Percentiles rank a stretch among this genome's conserved stretches.
These are phyloP conservation scores for Alternaria gansuensis DNA, from an alignment of 2,329 filamentous ascomycete species.

Conservation along the genomic window DNA sequence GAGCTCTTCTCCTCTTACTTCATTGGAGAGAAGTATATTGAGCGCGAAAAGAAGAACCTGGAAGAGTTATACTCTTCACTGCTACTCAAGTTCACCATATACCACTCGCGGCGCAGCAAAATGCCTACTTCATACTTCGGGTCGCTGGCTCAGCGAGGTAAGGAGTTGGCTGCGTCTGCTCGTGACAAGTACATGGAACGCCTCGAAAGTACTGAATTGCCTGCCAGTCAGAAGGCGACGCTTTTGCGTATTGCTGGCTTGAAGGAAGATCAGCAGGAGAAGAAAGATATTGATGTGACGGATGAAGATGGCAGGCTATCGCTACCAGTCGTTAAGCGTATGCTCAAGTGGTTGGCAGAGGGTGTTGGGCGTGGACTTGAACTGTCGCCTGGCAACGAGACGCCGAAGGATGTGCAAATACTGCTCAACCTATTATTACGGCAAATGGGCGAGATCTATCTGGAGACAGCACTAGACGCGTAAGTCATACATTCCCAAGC, in stretches of 20 bases:
- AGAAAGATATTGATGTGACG: slow-evolving; percentile 87
- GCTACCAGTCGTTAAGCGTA: slow-evolving; percentile 89
- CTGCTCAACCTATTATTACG: slow-evolving; percentile 83
- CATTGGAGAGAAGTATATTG: slow-evolving; percentile 70
- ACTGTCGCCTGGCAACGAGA: slow-evolving; percentile 85
- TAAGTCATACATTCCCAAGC: slow-evolving; percentile 39
- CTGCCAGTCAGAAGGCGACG: slow-evolving; percentile 86
- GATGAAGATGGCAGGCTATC: slow-evolving; percentile 88
- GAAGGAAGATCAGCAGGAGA: slow-evolving; percentile 75
- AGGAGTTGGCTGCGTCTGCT: slow-evolving; percentile 84
- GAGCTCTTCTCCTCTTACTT: slow-evolving; percentile 73
- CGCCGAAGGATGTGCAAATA: slow-evolving; percentile 89
- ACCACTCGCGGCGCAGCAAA: slow-evolving; percentile 88
- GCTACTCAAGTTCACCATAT: slow-evolving; percentile 96
- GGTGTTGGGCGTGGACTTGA: slow-evolving; percentile 91
- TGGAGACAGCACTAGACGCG: slow-evolving; percentile 71
- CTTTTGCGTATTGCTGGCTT: slow-evolving; percentile 89
- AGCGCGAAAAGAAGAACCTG: slow-evolving; percentile 71
- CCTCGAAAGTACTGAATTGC: slow-evolving; percentile 87
- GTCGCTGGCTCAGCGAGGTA: slow-evolving; percentile 86
- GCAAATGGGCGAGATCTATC: slow-evolving; percentile 85
- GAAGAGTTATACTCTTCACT: slow-evolving; percentile 89
- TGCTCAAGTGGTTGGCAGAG: slow-evolving; percentile 97
- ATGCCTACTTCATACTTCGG: slow-evolving; percentile 91
- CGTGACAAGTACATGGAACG: slow-evolving; percentile 91